phyloP scores from a whole-genome alignment of 1,284 basidiomycete genomes.

The Cryptococcus sp. region DNA sequence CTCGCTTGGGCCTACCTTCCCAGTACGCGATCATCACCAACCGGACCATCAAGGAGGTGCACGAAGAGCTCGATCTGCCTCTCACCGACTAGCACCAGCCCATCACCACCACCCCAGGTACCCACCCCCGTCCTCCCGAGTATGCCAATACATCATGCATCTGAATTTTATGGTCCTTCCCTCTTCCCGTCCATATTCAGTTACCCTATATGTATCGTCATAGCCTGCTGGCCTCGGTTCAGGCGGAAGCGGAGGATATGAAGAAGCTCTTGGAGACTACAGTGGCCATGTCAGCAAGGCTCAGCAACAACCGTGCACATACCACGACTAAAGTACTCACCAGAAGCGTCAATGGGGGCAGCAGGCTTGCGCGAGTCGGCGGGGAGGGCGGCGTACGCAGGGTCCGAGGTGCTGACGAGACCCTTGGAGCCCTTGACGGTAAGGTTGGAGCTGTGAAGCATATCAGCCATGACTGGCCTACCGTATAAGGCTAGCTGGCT shows the following conservation, averaged over 20 bases:
- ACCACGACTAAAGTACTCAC: constrained; percentile 54
- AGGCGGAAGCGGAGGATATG: constrained; percentile 66
- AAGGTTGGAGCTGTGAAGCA: constrained; percentile 51
- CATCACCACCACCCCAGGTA: not conserved
- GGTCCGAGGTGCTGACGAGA: constrained; percentile 63
- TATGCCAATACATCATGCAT: constrained; percentile 6
- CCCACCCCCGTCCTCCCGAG: too few relatives aligned
- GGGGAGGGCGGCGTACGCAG: constrained; percentile 65
- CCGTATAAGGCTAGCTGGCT: not conserved
- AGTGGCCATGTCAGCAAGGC: not conserved
- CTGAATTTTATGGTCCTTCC: not conserved
- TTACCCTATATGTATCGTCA: not conserved
- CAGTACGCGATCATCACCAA: constrained; percentile 43
- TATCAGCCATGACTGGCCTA: not conserved
- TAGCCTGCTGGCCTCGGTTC: constrained; percentile 13
- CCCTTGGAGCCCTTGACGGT: constrained; percentile 73
- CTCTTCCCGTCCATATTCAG: not conserved
- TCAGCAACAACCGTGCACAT: not conserved
- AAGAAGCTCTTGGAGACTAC: constrained; percentile 48
- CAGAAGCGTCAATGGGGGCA: constrained; percentile 80
- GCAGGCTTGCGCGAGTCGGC: constrained; percentile 75
- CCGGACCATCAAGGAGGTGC: constrained; percentile 39
- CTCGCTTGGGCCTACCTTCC: not conserved
- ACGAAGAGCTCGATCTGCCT: constrained; percentile 39
- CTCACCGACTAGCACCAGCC: constrained; percentile 27